These are phyloP conservation scores for Ceratocystis lukuohia DNA, from an alignment of 2,329 filamentous ascomycete species.

Conservation along the genomic window DNA sequence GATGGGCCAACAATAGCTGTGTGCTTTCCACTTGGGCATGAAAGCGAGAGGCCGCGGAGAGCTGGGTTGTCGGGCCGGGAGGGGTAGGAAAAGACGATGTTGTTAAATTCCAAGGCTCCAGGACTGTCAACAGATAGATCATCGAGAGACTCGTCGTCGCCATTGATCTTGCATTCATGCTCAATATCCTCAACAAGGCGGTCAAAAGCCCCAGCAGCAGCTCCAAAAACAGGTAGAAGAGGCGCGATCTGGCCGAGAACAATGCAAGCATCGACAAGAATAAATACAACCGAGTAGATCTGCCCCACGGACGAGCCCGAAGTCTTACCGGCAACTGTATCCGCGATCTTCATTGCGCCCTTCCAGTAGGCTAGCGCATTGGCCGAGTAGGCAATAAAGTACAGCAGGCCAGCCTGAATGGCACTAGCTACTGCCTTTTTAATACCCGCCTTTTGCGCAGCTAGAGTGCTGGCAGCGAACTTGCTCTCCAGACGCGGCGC, in stretches of 20 bases:
- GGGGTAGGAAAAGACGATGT: constrained; percentile 34
- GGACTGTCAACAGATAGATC: constrained; percentile 20
- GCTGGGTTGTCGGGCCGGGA: constrained; percentile 32
- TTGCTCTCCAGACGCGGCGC: constrained; percentile 44
- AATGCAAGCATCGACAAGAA: constrained; percentile 51
- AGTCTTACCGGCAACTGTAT: constrained; percentile 27
- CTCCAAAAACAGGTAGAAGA: constrained; percentile 46
- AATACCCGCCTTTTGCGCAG: constrained; percentile 38
- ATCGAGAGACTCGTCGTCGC: constrained; percentile 24
- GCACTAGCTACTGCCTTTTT: constrained; percentile 46
- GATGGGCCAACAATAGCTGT: constrained; percentile 47
- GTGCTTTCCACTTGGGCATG: constrained; percentile 35
- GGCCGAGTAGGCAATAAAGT: constrained; percentile 54
- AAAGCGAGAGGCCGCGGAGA: constrained; percentile 34
- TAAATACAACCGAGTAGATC: constrained; percentile 51
- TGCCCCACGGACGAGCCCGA: constrained; percentile 31
- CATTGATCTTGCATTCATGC: constrained; percentile 34
- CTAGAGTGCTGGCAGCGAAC: constrained; percentile 40
- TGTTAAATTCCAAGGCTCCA: constrained; percentile 33
- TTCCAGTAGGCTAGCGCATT: constrained; percentile 58
- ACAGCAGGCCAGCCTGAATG: constrained; percentile 46
- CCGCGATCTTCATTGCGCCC: constrained; percentile 40
- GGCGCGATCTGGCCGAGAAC: constrained; percentile 50
- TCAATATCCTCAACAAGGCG: constrained; percentile 47
- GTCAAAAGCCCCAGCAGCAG: constrained; percentile 43